A percentile compares a stretch with the other conserved stretches of the same genome.
Evolutionary conservation across 2,329 filamentous ascomycete genomes (phyloP).

Genomic region (Sclerotinia subarctica): DNA sequence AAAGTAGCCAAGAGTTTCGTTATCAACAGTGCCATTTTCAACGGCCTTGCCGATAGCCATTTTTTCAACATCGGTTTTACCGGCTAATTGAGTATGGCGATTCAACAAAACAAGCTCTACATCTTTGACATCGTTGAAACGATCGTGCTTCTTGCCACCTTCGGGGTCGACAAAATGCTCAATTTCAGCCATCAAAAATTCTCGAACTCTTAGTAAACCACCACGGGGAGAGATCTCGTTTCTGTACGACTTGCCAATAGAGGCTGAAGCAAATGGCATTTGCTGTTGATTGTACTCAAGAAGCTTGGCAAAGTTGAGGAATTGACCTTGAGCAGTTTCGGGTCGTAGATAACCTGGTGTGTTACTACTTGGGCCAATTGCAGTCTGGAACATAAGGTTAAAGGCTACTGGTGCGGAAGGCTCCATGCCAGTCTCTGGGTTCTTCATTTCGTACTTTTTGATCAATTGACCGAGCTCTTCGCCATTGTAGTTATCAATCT

Average conservation of each 20-base stretch:
- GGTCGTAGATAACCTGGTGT: slow-evolving; percentile 81
- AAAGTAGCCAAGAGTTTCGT: slow-evolving; percentile 98
- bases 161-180: slow-evolving; percentile 97
- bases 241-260: slow-evolving; percentile 95
- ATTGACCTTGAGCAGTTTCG: slow-evolving; percentile 96
- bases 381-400: slow-evolving; percentile 98
- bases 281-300: slow-evolving; percentile 92
- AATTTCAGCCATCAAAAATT: slow-evolving; percentile 98
- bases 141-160: slow-evolving; percentile 88
- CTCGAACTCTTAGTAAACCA: slow-evolving; percentile 87
- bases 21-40: slow-evolving; percentile 78
- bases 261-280: slow-evolving; percentile 97
- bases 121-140: slow-evolving; percentile 82
- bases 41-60: slow-evolving; percentile 86
- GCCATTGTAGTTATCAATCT: slow-evolving; percentile 92
- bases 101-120: slow-evolving; percentile 81
- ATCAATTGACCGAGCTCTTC: slow-evolving; percentile 84
- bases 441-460: slow-evolving; percentile 85
- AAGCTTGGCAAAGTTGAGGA: slow-evolving; percentile 94
- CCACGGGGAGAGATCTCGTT: slow-evolving; percentile 95
- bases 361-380: slow-evolving; percentile 89
- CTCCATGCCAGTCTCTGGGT: slow-evolving; percentile 74
- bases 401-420: slow-evolving; percentile 82
- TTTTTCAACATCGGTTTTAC: slow-evolving; percentile 71
- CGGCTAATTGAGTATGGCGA: slow-evolving; percentile 78